Conservation (phyloP, 345 rosid genomes). For the Theobroma cacao region DNA sequence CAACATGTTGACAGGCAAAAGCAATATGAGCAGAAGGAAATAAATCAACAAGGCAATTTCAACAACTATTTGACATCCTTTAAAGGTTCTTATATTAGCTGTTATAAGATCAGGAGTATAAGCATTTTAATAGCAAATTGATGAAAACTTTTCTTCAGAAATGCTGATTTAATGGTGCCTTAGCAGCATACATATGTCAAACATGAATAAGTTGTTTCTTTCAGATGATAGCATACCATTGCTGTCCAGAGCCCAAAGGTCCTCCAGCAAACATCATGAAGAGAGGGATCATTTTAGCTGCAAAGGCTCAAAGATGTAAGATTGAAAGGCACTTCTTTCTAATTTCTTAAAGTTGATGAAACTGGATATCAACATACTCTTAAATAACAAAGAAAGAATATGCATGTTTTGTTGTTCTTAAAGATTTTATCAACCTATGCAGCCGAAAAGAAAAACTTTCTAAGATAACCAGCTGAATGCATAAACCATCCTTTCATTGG, state of each 20-base stretch:
- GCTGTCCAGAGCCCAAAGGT: slow-evolving; percentile 88
- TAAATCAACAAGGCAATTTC: background rate
- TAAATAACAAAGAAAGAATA: background rate
- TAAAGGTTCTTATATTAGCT: background rate
- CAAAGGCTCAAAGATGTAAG: slow-evolving; percentile 21
- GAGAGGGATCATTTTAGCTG: slow-evolving; percentile 95
- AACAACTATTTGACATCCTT: background rate
- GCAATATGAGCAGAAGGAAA: background rate
- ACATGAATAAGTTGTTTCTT: background rate
- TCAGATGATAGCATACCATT: slow-evolving; percentile 50
- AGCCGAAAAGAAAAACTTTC: background rate
- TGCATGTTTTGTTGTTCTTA: background rate
- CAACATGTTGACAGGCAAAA: background rate
- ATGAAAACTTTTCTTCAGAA: background rate
- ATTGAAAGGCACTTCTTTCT: background rate
- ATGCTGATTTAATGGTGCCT: background rate
- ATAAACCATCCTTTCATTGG: background rate
- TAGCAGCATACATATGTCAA: background rate
- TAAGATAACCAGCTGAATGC: background rate
- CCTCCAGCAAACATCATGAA: slow-evolving; percentile 97
- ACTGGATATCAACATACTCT: background rate
- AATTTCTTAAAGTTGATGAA: background rate
- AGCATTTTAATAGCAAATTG: background rate
- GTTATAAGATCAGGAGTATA: background rate
- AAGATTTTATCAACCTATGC: background rate